Evolutionary conservation across 2,329 filamentous ascomycete species (phyloP).

Genomic region (Neurospora sp.): DNA sequence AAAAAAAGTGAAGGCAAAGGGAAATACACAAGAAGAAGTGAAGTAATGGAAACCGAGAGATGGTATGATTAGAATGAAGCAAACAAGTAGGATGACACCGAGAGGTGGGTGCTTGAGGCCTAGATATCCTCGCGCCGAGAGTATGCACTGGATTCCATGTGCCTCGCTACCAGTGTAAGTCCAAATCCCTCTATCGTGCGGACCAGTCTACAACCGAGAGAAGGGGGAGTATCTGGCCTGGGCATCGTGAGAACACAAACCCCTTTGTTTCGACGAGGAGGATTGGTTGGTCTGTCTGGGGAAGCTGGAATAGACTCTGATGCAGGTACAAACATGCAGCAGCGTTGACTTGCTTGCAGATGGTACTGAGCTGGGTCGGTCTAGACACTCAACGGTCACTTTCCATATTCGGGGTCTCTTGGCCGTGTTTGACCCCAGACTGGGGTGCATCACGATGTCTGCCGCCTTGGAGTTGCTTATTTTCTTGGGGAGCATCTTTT

Average conservation of each 20-base stretch:
- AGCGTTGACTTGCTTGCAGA: neutral
- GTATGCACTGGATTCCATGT: neutral
- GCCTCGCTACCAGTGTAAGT: neutral
- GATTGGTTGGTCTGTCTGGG: neutral
- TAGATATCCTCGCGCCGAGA: neutral
- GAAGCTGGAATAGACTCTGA: neutral
- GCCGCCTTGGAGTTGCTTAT: neutral
- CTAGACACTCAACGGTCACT: neutral
- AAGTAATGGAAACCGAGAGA: neutral
- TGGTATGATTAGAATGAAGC: neutral
- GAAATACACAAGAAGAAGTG: neutral
- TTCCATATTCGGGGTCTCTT: neutral
- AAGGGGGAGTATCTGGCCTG: neutral
- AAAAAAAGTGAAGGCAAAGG: neutral
- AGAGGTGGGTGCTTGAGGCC: neutral
- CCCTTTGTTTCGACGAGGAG: neutral
- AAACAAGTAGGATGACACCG: neutral
- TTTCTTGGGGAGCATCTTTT: neutral
- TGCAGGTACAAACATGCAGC: neutral
- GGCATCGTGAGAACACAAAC: neutral
- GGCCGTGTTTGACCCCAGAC: neutral
- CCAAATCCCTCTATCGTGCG: neutral
- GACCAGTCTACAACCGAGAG: neutral
- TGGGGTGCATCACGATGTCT: neutral
- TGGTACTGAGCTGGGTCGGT: neutral